Evolutionary conservation across 768 basidiomycete genomes (phyloP), one percentile per base, ranked within the genome.

Genomic region (Trametes sanguinea): DNA sequence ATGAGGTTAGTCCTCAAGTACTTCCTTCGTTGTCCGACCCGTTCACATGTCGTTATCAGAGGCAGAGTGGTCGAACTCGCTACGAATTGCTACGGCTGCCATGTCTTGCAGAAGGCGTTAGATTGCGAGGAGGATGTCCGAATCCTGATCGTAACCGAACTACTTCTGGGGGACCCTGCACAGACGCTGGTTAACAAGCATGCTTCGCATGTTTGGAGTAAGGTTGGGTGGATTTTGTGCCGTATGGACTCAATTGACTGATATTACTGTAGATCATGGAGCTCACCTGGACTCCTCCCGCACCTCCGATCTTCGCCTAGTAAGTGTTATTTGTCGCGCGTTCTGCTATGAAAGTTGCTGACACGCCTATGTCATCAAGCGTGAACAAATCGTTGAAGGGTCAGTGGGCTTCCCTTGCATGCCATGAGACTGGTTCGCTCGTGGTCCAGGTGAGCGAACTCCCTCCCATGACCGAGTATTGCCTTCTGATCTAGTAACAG

Each of bases 191-290:
- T 94, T 7, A 94, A 94, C 74, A 94, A 94, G 72, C 92, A 94
- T 71, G 91, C 92, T 1, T 92, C 90, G 51, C 92, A 94, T 71
- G 92, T 94, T 35, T 94, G 92, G 92, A 92, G 90, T 76, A 94
- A 94, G 81, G 90, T 90, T 40, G 13, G 65, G 37, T 3, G 10
- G 2, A 9, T 14, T n/a, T 8, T 13, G 6, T 6, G 14, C 37
- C 42, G 45, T 13, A 30, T n/a, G 11, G 37, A 17, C 11, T 14
- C 40, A 17, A 48, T 40, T 53, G 50, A 22, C 63, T 67, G 63
- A 52, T 22, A 10, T 11, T n/a, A 45, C 42, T 2, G 32, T 54
- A 92, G 88, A 92, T 94, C 68, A 94, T 94, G 92, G 92, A 94
- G 72, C 75, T 94, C 37, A 88, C 86, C 4, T 94, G 92, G 92